Conservation (phyloP, 768 basidiomycete species). For the Lactarius vividus region DNA sequence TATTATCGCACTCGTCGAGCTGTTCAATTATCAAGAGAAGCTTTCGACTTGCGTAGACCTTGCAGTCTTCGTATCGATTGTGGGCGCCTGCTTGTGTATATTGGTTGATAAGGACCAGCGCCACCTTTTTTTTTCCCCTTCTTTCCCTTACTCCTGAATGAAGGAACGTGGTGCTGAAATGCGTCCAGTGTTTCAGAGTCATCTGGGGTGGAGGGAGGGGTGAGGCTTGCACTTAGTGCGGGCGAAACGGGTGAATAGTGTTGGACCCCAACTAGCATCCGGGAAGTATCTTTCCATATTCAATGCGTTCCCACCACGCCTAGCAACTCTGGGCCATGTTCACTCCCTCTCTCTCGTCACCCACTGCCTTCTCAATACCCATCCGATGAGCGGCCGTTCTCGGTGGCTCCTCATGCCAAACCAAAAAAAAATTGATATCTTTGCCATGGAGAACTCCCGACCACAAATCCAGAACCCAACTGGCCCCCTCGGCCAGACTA, state of each 20-base stretch:
- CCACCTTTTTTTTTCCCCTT: background rate
- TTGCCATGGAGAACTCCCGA: background rate
- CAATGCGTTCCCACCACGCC: slow-evolving; percentile 6
- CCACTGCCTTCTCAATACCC: slow-evolving; percentile 8
- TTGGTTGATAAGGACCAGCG: slow-evolving; percentile 6
- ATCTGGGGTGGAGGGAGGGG: background rate
- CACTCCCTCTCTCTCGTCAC: slow-evolving; percentile 2
- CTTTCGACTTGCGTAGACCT: slow-evolving; percentile 12
- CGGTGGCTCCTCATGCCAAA: background rate
- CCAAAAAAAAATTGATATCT: background rate
- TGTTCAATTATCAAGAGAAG: slow-evolving; percentile 21
- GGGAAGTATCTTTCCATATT: slow-evolving; percentile 15
- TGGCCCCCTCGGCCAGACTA: background rate
- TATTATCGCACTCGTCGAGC: slow-evolving; percentile 23
- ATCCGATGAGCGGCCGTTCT: slow-evolving; percentile 18
- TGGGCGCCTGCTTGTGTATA: slow-evolving; percentile 1
- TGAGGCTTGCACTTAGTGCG: slow-evolving; percentile 15
- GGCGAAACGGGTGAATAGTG: slow-evolving; percentile 1
- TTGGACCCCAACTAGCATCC: slow-evolving; percentile 2
- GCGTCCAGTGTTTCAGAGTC: background rate
- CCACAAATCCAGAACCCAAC: background rate
- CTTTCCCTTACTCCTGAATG: background rate
- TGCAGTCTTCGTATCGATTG: slow-evolving; percentile 14
- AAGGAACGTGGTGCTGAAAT: slow-evolving; percentile 3
- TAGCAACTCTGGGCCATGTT: background rate